Evolutionary conservation across 176 grass and related monocot genomes (phyloP), one percentile per base, ranked within the genome.

Genomic region (Poa pratensis): DNA sequence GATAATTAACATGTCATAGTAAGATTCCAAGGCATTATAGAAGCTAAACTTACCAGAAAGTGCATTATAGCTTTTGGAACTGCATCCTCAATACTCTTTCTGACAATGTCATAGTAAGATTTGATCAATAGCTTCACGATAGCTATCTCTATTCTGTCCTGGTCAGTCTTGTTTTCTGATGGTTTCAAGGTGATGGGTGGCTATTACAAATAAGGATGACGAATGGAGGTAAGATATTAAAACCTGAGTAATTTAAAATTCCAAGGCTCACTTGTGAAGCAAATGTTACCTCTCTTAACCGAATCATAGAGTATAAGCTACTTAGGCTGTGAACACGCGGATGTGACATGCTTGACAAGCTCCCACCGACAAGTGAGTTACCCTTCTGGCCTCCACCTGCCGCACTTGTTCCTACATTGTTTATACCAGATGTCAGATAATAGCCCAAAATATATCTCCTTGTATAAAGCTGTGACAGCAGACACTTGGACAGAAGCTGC

Each of bases 71-170:
- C 93, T 78, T 99, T 99, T 0, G 93, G 96, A 9, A 94, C 83
- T 64, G 77, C 85, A 80, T 99, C 96, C 69, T 99, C 93, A 57
- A 94, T 89, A 83, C 64, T 96, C 67, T 92, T 94, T 88, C 96
- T 94, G 20, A 99, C 93, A 86, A 96, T 99, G 82, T 94, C 93
- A 94, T 95, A 96, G 86, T 99, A 99, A 11, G 88, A 99, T 90
- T 89, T 99, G 78, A 94, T 59, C 76, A 99, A 76, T 48, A 91
- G 76, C 80, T 92, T 98, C 77, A 91, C 89, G 67, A 93, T 90
- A 62, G 90, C 86, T 89, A 99, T 89, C 87, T 91, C 96, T 62
- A 84, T 80, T 71, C 79, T 78, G 86, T 96, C 91, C 48, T 87
- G 90, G 60, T 92, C 91, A 51, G 91, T 85, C 83, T 91, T 87